Evolutionary conservation across 345 rosid species (phyloP).

Genomic region (Brassica napus): DNA sequence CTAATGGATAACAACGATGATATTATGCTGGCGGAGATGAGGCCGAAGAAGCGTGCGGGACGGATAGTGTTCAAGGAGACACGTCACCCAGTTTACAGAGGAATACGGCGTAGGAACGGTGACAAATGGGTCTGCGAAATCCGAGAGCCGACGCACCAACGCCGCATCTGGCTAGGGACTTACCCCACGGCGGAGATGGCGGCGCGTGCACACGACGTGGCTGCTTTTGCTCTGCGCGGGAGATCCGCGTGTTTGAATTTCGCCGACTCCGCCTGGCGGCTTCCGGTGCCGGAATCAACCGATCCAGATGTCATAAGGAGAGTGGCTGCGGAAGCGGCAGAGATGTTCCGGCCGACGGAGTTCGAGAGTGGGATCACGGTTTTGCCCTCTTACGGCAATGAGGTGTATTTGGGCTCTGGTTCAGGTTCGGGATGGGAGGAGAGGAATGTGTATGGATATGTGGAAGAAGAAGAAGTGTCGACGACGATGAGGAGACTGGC

Average conservation of each 20-base stretch:
- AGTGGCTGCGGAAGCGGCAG: conserved; percentile 59
- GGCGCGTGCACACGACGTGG: conserved; percentile 79
- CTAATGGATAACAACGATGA: conserved; percentile 38
- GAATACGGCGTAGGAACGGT: conserved; percentile 55
- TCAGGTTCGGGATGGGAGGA: conserved; percentile 25
- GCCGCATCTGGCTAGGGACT: conserved; percentile 79
- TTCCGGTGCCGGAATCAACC: conserved; percentile 54
- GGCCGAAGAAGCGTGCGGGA: conserved; percentile 68
- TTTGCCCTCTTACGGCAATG: conserved; percentile 25
- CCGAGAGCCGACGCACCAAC: conserved; percentile 56
- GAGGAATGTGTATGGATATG: conserved; percentile 10
- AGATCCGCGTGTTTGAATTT: conserved; percentile 70
- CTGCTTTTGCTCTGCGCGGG: conserved; percentile 64
- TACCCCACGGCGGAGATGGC: conserved; percentile 80
- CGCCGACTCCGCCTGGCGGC: conserved; percentile 64
- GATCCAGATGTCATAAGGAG: conserved; percentile 46
- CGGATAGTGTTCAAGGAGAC: conserved; percentile 65
- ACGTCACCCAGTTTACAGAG: conserved; percentile 73
- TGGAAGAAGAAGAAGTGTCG: conserved; percentile 17
- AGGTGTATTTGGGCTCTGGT: not conserved
- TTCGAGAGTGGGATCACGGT: conserved; percentile 15
- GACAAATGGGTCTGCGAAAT: conserved; percentile 78
- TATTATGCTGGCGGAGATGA: conserved; percentile 48
- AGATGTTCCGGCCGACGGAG: conserved; percentile 47
- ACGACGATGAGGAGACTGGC: conserved; percentile 46